Evolutionary conservation across 371 early-diverging fungal species (phyloP), one percentile per base, ranked within the genome.

Genomic region (Parasitella parasitica): DNA sequence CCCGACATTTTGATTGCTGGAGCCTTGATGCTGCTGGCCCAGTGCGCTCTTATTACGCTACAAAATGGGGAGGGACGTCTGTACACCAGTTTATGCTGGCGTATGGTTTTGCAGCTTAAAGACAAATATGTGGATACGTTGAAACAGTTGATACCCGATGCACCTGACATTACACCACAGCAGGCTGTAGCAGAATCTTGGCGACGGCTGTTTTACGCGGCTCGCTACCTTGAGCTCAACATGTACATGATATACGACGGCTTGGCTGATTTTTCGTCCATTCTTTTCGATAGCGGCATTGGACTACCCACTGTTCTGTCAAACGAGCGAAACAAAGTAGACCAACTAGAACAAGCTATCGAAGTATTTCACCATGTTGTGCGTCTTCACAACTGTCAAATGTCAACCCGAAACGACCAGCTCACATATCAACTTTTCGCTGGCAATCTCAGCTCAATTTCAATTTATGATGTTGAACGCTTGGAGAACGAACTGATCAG

Each of bases 121-220:
- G 64, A 69, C 8, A 48, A 61, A 1, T 75, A 75, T 22, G 36
- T 67, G 7, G 46, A 59, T 11, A 50, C 65, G 13, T 37, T 63
- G 3, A 16, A 37, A 1, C 20, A 9, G 13, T 4, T 58, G 9
- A 50, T 57, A 5, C 36, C 65, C n/a, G 11, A 48, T 6, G 51
- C 60, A 24, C 35, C 59, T 9, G 20, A 43, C n/a, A 48, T 38
- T 12, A 48, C 52, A 24, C 52, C 43, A 6, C 46, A 59, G 20
- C 43, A 67, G 5, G 41, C 63, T 7, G 53, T 63, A 15, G 78
- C 78, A 15, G 80, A 80, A 34, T 59, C 80, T 0, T 80, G 77
- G 77, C 50, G 76, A 41, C 70, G 80, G 0, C 37, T 73, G 24
- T 80, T 70, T 53, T 77, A 77, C 34, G 52, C 61, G 3, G 55